Conservation (phyloP, 495 filamentous ascomycete species). For the Clavariopsis aquatica region DNA sequence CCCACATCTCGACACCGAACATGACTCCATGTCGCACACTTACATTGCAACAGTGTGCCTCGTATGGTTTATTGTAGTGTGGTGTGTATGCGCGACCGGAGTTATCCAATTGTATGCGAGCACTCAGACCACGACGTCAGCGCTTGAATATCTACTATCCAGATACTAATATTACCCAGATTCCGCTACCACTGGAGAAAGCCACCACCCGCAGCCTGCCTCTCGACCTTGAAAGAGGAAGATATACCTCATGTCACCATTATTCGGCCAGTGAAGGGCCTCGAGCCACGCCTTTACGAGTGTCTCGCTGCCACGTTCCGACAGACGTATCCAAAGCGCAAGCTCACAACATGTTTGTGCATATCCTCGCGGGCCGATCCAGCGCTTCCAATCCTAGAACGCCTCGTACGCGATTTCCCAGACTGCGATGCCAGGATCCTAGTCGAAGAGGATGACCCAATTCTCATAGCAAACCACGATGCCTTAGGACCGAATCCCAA, state of each 20-base stretch:
- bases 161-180: constrained; percentile 28
- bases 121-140: neutral
- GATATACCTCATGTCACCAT: constrained; percentile 76
- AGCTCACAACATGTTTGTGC: constrained; percentile 81
- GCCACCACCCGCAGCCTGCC: constrained; percentile 24
- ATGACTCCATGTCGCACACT: constrained; percentile 25
- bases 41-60: constrained; percentile 44
- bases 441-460: constrained; percentile 86
- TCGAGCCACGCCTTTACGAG: constrained; percentile 86
- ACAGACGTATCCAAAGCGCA: constrained; percentile 75
- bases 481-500: constrained; percentile 94
- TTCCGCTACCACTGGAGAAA: constrained; percentile 31
- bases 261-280: constrained; percentile 89
- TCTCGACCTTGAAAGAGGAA: constrained; percentile 18
- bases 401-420: constrained; percentile 70
- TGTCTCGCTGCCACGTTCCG: constrained; percentile 89
- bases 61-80: constrained; percentile 60
- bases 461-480: constrained; percentile 58
- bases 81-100: constrained; percentile 59
- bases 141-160: neutral
- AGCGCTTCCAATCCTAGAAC: constrained; percentile 70
- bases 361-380: constrained; percentile 77
- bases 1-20: constrained; percentile 1
- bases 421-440: constrained; percentile 71
- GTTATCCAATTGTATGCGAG: constrained; percentile 60